phyloP scores from a whole-genome alignment of 202 grass and related monocot species.

The Saccharum hybrid region DNA sequence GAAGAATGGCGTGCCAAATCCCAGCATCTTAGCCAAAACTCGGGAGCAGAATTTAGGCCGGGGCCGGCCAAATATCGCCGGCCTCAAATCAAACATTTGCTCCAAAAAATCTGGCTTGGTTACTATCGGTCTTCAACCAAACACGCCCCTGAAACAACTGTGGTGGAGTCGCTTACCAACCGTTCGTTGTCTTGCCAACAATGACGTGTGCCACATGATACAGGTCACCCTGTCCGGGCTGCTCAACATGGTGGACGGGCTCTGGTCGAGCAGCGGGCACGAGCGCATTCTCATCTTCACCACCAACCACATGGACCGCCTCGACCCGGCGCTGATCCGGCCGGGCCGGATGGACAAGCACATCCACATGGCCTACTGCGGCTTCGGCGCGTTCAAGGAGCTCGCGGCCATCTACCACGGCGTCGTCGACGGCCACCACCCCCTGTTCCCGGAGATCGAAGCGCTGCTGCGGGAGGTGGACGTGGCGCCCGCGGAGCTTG shows the following conservation, averaged over 20 bases:
- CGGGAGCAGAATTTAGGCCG: no score
- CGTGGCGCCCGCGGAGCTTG: conserved; percentile 54
- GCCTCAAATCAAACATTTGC: no score
- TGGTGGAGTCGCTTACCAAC: not conserved
- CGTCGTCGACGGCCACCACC: conserved; percentile 47
- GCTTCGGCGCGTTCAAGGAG: conserved; percentile 53
- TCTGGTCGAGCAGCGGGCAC: conserved; percentile 56
- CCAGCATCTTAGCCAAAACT: no score
- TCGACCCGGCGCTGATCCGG: conserved; percentile 58
- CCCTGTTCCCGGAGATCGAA: conserved; percentile 43
- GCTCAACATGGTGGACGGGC: conserved; percentile 69
- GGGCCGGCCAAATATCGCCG: no score
- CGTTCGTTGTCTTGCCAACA: not conserved
- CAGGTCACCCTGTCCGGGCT: conserved; percentile 54
- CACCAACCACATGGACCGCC: conserved; percentile 54
- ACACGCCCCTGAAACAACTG: no score
- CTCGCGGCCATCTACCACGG: conserved; percentile 52
- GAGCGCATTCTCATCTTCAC: conserved; percentile 67
- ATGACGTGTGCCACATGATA: conserved; percentile 2
- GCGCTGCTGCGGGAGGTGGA: conserved; percentile 51
- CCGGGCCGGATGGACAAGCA: conserved; percentile 61
- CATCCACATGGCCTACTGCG: conserved; percentile 59
- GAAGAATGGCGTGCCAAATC: no score
- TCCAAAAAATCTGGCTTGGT: no score
- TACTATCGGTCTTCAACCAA: no score